These are phyloP conservation scores for Sugiyamaella smithiae DNA, from an alignment of 805 yeast species.

Conservation along the genomic window DNA sequence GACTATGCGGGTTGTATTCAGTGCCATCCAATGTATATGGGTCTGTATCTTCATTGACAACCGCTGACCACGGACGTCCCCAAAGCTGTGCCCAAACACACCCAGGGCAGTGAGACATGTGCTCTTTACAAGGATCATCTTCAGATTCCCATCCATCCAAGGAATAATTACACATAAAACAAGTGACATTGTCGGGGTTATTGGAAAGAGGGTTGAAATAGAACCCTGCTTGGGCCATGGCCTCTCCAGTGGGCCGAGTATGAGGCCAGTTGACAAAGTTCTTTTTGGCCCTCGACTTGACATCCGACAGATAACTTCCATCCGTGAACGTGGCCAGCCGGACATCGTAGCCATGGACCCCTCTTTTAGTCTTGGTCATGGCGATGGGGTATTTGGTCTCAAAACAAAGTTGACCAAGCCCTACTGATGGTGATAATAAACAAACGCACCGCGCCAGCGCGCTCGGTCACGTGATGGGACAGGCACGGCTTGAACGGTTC, in stretches of 20 bases:
- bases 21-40: constrained; percentile 3
- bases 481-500: too few species aligned
- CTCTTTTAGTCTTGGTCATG: constrained; percentile 9
- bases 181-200: constrained; percentile 50
- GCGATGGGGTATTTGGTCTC: not conserved
- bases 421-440: constrained; percentile 1
- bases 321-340: constrained; percentile 19
- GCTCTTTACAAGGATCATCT: constrained; percentile 53
- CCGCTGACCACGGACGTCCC: constrained; percentile 25
- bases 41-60: constrained; percentile 16
- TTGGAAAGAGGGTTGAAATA: constrained; percentile 51
- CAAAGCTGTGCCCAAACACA: constrained; percentile 38
- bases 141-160: constrained; percentile 57
- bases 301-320: constrained; percentile 15
- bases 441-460: not conserved
- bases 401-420: not conserved
- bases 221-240: constrained; percentile 59
- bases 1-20: constrained; percentile 25
- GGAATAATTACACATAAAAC: constrained; percentile 55
- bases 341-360: constrained; percentile 14
- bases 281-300: constrained; percentile 22
- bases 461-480: not conserved
- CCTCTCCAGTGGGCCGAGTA: constrained; percentile 28
- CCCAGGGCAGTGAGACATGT: constrained; percentile 35
- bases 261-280: constrained; percentile 27